Base-by-base conservation (phyloP, 345 rosid species). In the Erysimum cheiranthoides region DNA sequence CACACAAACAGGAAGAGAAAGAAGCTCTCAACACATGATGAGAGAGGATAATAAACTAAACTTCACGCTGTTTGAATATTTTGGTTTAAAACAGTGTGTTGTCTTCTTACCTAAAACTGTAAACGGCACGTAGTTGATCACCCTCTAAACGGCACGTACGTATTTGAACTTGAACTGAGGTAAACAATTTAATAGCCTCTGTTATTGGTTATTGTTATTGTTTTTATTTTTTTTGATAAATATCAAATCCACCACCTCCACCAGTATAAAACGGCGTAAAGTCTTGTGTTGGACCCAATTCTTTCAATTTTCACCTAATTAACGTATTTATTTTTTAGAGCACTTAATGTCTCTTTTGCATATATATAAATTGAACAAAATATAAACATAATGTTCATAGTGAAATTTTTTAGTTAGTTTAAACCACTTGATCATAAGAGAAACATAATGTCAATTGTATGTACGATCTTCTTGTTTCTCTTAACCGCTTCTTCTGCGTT, bases 271-370 rank as follows among this genome's bases (percentile, higher is more conserved):
- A 58, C 73, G 74, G 78, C 64, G 61, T 39, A 57, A 12, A 10
- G 64, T 34, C 21, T 62, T n/a, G 25, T 21, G 14, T 36, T 54
- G 75, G 80, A 70, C 69, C 71, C 71, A 62, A 63, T 28, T 61
- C 74, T 61, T 76, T 76, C 58, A 76, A 76, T 61, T 76, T 77
- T 64, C 80, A 77, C 80, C 80, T 77, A 77, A 77, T 70, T 34
- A 46, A 63, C 52, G 45, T 70, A 62, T 76, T 70, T 38, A 40
- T 38, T 27, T 50, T 51, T 36, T 36, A 36, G 49, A 51, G 30
- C 68, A 71, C 50, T 71, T 61, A 42, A 25, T 76, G 70, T 35
- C 70, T 42, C 51, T 21, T n/a, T n/a, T 52, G 58, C 57, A 76
- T 53, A 54, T 77, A 62, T 76, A 77, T 65, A 21, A 1, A 66